Conservation (phyloP, 257 asterid species). For the Solanum sitiens region DNA sequence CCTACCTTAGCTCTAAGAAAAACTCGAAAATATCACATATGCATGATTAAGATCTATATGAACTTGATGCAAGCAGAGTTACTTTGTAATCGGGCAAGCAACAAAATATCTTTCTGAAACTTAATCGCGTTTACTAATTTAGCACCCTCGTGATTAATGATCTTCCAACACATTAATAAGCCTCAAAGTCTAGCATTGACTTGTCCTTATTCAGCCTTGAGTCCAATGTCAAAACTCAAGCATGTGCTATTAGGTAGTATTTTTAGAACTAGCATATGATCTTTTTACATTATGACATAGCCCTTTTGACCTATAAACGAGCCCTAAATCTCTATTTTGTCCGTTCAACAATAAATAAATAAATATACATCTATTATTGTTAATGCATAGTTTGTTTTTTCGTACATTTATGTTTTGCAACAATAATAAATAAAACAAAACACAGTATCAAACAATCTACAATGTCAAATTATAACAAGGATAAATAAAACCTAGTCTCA, state of each 20-base stretch:
- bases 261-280: too few species aligned
- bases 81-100: background rate
- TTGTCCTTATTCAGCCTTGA: background rate
- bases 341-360: background rate
- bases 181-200: background rate
- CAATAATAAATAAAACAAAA: background rate
- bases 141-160: too few species aligned
- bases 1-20: background rate
- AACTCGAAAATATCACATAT: accelerated
- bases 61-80: background rate
- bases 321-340: background rate
- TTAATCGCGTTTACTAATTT: background rate
- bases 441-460: background rate
- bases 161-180: too few species aligned
- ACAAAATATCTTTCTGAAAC: too few species aligned
- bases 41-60: background rate
- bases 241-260: background rate
- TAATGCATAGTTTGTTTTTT: background rate
- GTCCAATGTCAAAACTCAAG: background rate
- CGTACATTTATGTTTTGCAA: background rate
- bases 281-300: background rate
- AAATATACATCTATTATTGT: background rate
- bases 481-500: background rate
- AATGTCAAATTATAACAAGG: background rate
- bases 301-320: background rate